A percentile compares a stretch with the other conserved stretches of the same genome.
Conservation (phyloP, 257 asterid species). For the Solanum pinnatisectum region DNA sequence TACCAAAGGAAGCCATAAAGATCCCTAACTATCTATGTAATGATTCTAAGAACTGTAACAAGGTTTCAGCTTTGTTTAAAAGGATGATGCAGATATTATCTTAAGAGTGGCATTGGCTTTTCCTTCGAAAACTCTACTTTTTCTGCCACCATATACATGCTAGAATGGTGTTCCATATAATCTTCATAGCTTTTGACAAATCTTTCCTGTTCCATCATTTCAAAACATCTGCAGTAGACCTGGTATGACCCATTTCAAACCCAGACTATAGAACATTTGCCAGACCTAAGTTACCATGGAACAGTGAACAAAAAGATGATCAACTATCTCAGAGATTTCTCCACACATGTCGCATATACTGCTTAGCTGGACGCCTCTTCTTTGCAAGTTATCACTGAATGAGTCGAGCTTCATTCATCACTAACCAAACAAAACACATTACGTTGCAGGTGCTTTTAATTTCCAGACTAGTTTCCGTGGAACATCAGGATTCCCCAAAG, state of each 20-base stretch:
- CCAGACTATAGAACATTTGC: background rate
- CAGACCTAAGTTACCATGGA: background rate
- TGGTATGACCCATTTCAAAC: background rate
- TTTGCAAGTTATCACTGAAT: background rate
- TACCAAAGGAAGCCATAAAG: background rate
- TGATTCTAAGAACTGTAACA: background rate
- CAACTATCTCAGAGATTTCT: background rate
- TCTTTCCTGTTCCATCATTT: background rate
- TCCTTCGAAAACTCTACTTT: background rate
- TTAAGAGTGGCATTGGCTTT: background rate
- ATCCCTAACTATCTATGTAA: background rate
- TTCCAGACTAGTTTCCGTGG: background rate
- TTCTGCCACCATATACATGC: background rate
- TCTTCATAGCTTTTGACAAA: background rate
- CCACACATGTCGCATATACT: background rate
- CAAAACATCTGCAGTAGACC: background rate
- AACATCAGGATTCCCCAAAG: background rate
- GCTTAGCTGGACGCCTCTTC: background rate
- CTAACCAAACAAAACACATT: background rate
- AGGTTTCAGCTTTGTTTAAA: background rate
- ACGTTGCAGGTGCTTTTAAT: background rate
- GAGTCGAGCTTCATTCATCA: background rate
- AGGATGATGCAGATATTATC: background rate
- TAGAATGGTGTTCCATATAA: background rate
- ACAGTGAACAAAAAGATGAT: background rate